Percentiles rank a stretch among this genome's conserved stretches.
Evolutionary conservation across 257 asterid species (phyloP).

Genomic region (Capsicum baccatum): DNA sequence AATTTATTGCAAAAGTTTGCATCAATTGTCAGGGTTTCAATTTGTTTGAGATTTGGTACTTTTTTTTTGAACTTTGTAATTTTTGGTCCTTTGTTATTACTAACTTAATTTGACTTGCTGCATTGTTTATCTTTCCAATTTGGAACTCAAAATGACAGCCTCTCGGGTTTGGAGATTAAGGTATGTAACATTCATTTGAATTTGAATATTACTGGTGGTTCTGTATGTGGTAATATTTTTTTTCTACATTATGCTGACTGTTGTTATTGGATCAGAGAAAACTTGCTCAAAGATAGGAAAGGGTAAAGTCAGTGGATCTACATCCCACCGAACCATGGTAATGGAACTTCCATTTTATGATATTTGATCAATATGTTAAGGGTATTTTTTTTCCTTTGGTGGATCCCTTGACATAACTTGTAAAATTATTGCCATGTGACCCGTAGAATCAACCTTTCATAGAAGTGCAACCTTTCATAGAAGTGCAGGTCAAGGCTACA

Average conservation of each 20-base stretch:
- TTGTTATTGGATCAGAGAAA: conserved; percentile 54
- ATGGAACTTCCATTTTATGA: not conserved
- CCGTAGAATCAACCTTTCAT: no score
- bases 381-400: no score
- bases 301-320: conserved; percentile 57
- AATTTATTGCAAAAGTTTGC: not conserved
- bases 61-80: no score
- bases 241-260: not conserved
- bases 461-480: no score
- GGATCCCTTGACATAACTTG: no score
- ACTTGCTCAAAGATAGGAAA: conserved; percentile 57
- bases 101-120: conserved; percentile 26
- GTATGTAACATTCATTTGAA: conserved; percentile 29
- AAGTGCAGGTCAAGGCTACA: no score
- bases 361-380: not conserved
- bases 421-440: no score
- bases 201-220: not conserved
- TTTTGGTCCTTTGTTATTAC: not conserved
- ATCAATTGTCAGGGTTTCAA: not conserved
- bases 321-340: conserved; percentile 62
- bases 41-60: conserved; percentile 39
- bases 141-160: conserved; percentile 41
- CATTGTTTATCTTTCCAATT: not conserved
- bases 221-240: not conserved
- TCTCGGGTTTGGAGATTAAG: conserved; percentile 57